A percentile compares a stretch with the other conserved stretches of the same genome.
Evolutionary conservation across 192 early-diverging fungal genomes (phyloP).

Genomic region (Piromyces sp.): DNA sequence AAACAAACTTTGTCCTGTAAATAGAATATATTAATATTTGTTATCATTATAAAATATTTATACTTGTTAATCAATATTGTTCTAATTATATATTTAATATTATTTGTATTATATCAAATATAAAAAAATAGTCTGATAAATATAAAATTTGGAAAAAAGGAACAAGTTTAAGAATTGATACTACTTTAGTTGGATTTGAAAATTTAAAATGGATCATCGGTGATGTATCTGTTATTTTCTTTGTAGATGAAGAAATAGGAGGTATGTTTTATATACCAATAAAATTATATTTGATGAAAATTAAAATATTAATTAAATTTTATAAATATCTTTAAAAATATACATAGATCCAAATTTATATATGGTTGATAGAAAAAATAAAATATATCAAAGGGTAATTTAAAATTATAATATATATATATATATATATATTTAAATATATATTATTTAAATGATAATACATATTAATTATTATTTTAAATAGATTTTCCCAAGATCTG

Average conservation of each 20-base stretch:
- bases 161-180: conserved; percentile 21
- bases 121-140: neutral
- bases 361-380: conserved; percentile 1
- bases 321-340: neutral
- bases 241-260: neutral
- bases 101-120: no score
- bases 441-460: no score
- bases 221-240: conserved; percentile 26
- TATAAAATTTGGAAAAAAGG: conserved; percentile 7
- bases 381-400: conserved; percentile 1
- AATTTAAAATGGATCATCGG: conserved; percentile 25
- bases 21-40: no score
- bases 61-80: no score
- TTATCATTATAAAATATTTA: no score
- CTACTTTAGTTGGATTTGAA: conserved; percentile 34
- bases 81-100: no score
- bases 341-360: neutral
- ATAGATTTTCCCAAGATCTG: conserved; percentile 22
- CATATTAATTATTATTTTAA: conserved; percentile 1
- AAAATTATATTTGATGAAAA: neutral
- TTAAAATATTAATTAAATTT: neutral
- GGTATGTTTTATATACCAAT: neutral
- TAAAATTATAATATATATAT: no score
- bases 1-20: neutral
- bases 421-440: no score